These are phyloP conservation scores for Neonothopanus nambi DNA, from an alignment of 1,284 basidiomycete species.

Conservation along the genomic window DNA sequence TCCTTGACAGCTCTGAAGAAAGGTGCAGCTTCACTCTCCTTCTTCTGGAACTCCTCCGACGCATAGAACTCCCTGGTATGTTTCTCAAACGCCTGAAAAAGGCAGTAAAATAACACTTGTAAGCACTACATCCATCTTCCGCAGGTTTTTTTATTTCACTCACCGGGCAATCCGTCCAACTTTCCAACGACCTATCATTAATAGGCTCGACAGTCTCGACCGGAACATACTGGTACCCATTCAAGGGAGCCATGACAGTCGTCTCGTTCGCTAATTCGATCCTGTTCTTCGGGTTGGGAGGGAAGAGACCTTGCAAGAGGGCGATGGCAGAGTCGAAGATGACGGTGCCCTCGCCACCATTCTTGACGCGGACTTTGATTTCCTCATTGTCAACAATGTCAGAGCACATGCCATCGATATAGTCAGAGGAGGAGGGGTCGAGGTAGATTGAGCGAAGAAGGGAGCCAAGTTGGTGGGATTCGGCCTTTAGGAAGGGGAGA, in stretches of 20 bases:
- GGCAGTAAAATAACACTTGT: not conserved
- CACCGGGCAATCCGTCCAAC: constrained; percentile 83
- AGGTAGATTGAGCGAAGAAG: constrained; percentile 74
- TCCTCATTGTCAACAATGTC: constrained; percentile 72
- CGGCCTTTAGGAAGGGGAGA: constrained; percentile 41
- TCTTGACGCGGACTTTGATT: constrained; percentile 76
- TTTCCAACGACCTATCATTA: constrained; percentile 82
- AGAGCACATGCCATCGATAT: constrained; percentile 64
- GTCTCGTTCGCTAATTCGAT: constrained; percentile 79
- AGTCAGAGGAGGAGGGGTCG: constrained; percentile 57
- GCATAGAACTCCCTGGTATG: constrained; percentile 58
- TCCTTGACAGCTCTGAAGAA: constrained; percentile 70
- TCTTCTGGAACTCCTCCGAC: constrained; percentile 67
- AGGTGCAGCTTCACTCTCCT: constrained; percentile 50
- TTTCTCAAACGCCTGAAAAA: constrained; percentile 56
- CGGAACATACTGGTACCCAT: constrained; percentile 84
- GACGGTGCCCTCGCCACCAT: constrained; percentile 80
- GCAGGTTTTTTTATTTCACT: constrained; percentile 21
- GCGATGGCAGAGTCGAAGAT: constrained; percentile 84
- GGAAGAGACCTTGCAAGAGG: constrained; percentile 78
- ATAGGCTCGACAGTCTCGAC: constrained; percentile 83
- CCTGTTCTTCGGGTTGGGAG: constrained; percentile 67
- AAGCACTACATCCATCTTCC: too few species aligned
- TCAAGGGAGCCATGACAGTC: constrained; percentile 71
- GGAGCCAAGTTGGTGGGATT: constrained; percentile 73